These are phyloP conservation scores for Clitoria ternatea DNA, from an alignment of 306 rosid species.

Conservation along the genomic window DNA sequence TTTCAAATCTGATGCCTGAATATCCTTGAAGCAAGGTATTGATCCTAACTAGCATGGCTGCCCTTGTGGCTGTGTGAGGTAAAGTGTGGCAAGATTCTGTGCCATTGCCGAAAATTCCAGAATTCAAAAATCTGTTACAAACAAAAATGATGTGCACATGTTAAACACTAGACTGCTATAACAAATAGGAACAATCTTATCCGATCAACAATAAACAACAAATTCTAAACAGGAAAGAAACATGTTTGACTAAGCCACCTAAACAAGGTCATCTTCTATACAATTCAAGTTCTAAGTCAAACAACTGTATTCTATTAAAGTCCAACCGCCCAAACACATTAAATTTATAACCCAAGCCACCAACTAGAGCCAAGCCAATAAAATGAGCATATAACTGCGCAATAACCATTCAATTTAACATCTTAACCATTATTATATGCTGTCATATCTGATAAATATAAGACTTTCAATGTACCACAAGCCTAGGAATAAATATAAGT, in stretches of 20 bases:
- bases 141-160: not conserved
- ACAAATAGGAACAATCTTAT: not conserved
- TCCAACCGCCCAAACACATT: not conserved
- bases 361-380: not conserved
- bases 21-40: conserved; percentile 93
- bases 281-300: not conserved
- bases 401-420: not conserved
- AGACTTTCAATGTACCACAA: no score
- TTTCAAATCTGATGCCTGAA: conserved; percentile 81
- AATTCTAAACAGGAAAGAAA: not conserved
- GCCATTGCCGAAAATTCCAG: conserved; percentile 77
- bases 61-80: conserved; percentile 74
- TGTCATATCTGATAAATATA: no score
- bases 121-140: conserved; percentile 70
- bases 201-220: not conserved
- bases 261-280: not conserved
- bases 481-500: no score
- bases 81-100: conserved; percentile 54
- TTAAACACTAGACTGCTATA: not conserved
- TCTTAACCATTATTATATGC: not conserved
- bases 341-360: not conserved
- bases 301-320: not conserved
- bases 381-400: not conserved
- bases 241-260: not conserved
- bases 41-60: conserved; percentile 87